Evolutionary conservation across 2,329 filamentous ascomycete species (phyloP).

Genomic region (Cladophialophora bantiana): DNA sequence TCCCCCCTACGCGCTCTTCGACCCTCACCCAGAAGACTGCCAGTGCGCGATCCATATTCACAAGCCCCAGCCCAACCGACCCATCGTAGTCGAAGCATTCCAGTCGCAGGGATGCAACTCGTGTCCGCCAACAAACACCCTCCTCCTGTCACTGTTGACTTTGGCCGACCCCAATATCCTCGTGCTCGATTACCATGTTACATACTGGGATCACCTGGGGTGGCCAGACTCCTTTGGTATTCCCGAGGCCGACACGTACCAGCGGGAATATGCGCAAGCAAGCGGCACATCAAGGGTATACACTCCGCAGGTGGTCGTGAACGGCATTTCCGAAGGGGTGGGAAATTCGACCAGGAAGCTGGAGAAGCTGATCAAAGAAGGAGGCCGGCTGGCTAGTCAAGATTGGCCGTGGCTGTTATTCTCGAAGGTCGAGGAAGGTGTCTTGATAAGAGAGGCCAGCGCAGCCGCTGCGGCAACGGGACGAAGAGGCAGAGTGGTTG

Average conservation of each 20-base stretch:
- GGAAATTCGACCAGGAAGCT: conserved; percentile 16
- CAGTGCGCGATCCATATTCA: conserved; percentile 19
- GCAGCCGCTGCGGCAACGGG: conserved; percentile 10
- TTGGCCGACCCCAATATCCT: conserved; percentile 28
- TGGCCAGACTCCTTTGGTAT: conserved; percentile 27
- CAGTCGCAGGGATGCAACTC: conserved; percentile 25
- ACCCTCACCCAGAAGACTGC: conserved; percentile 23
- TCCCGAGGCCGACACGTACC: conserved; percentile 17
- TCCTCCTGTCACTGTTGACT: conserved; percentile 19
- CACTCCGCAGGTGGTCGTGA: conserved; percentile 31
- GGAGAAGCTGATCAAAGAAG: conserved; percentile 25
- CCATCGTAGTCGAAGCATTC: conserved; percentile 21
- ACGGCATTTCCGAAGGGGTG: conserved; percentile 25
- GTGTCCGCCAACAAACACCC: conserved; percentile 21
- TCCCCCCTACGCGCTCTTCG: conserved; percentile 21
- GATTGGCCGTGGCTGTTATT: conserved; percentile 24
- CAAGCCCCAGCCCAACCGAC: conserved; percentile 17
- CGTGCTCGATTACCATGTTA: conserved; percentile 26
- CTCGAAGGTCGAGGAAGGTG: conserved; percentile 18
- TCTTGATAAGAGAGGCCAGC: conserved; percentile 17
- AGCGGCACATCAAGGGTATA: conserved; percentile 14
- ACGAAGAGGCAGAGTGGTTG: conserved; percentile 11
- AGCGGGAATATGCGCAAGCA: conserved; percentile 25
- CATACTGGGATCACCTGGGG: conserved; percentile 31
- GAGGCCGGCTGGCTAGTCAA: conserved; percentile 10